Conservation (phyloP, 371 early-diverging fungal species). For the Batrachochytrium dendrobatidis region DNA sequence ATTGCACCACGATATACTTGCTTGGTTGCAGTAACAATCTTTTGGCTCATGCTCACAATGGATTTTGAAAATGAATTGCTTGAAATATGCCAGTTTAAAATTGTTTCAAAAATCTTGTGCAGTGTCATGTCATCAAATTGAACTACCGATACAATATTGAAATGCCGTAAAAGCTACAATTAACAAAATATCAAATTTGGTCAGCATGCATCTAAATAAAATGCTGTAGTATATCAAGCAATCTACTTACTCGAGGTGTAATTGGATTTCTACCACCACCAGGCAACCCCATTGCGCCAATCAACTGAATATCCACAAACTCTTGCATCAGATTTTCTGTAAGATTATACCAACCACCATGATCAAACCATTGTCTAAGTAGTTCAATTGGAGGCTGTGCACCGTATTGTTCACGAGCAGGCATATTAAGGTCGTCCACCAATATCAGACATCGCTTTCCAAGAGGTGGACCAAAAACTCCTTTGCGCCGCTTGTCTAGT, state of each 20-base stretch:
- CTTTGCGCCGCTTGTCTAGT: constrained; percentile 45
- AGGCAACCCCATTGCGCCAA: constrained; percentile 50
- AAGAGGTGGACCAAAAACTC: constrained; percentile 41
- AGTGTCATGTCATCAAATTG: constrained; percentile 40
- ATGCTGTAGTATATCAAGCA: background rate
- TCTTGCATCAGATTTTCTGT: constrained; percentile 38
- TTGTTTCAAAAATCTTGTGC: constrained; percentile 38
- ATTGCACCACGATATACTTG: constrained; percentile 39
- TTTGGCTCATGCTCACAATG: constrained; percentile 19
- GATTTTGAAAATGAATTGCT: constrained; percentile 26
- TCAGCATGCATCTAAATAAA: background rate
- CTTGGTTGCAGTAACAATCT: constrained; percentile 37
- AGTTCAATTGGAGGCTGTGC: constrained; percentile 51
- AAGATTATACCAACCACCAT: constrained; percentile 47
- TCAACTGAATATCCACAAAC: constrained; percentile 45
- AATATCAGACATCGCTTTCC: constrained; percentile 43
- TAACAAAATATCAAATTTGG: constrained; percentile 3
- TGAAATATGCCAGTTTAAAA: constrained; percentile 46
- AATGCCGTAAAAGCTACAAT: constrained; percentile 39
- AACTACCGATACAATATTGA: constrained; percentile 40
- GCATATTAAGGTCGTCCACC: constrained; percentile 52
- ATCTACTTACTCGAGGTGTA: constrained; percentile 30
- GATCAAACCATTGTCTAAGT: constrained; percentile 48
- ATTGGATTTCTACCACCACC: constrained; percentile 43
- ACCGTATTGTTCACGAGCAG: constrained; percentile 41